Conservation (phyloP, 345 rosid species). For the Anacardium occidentale region DNA sequence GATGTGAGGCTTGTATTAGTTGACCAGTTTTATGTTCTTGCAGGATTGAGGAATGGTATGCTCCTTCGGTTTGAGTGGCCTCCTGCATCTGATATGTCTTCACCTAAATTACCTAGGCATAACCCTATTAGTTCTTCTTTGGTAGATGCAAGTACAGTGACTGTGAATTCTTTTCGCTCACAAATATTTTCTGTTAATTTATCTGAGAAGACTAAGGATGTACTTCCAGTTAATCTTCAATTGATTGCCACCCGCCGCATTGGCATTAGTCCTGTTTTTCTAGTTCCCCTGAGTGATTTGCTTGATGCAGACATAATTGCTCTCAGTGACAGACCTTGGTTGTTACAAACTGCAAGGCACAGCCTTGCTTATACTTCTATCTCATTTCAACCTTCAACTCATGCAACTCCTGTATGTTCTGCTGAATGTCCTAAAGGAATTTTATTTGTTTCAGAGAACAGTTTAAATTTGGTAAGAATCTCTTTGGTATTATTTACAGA, state of each 20-base stretch:
- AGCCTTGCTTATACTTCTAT: conserved; percentile 85
- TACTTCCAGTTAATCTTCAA: conserved; percentile 56
- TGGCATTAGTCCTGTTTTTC: conserved; percentile 93
- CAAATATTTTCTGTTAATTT: conserved; percentile 30
- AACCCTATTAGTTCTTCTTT: conserved; percentile 30
- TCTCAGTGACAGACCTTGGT: conserved; percentile 97
- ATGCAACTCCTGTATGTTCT: conserved; percentile 91
- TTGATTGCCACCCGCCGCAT: conserved; percentile 87
- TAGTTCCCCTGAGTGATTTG: conserved; percentile 78
- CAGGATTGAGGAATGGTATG: conserved; percentile 98
- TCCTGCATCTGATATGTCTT: conserved; percentile 35
- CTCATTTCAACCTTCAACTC: conserved; percentile 92
- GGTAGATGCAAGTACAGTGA: conserved; percentile 29
- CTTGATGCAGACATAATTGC: conserved; percentile 82
- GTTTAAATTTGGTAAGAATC: conserved; percentile 81
- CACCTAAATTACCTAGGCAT: conserved; percentile 29
- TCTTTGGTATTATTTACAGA: conserved; percentile 6
- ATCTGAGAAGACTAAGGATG: conserved; percentile 30
- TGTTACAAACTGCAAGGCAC: conserved; percentile 88
- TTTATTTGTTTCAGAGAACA: conserved; percentile 89
- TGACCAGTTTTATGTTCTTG: conserved; percentile 77
- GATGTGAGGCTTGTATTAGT: conserved; percentile 92
- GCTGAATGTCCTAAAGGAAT: conserved; percentile 91
- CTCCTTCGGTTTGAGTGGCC: conserved; percentile 97
- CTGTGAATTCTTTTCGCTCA: conserved; percentile 30